Evolutionary conservation across 2,329 filamentous ascomycete species (phyloP).

Genomic region (Ascochyta lentis): DNA sequence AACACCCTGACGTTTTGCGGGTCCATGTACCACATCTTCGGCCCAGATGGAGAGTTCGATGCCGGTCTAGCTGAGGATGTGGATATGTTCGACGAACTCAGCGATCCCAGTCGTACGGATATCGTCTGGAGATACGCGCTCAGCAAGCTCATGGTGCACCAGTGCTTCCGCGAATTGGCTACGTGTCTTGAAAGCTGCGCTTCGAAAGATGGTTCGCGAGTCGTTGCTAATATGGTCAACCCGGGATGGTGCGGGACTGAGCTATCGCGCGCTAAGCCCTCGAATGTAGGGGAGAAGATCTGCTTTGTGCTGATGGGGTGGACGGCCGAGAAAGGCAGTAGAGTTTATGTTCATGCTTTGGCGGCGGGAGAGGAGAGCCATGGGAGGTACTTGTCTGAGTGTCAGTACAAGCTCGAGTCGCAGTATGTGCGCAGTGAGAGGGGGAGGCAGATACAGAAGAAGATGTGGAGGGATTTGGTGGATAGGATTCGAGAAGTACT

Average conservation of each 20-base stretch:
- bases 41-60: conserved; percentile 10
- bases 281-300: conserved; percentile 1
- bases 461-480: conserved; percentile 13
- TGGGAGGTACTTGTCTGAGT: conserved; percentile 16
- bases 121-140: conserved; percentile 17
- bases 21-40: conserved; percentile 19
- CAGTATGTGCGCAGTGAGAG: conserved; percentile 11
- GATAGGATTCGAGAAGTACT: background rate
- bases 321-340: conserved; percentile 15
- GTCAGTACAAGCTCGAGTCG: conserved; percentile 8
- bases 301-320: conserved; percentile 13
- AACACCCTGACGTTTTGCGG: conserved; percentile 15
- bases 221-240: conserved; percentile 14
- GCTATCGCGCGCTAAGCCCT: conserved; percentile 12
- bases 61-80: background rate
- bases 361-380: conserved; percentile 13
- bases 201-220: background rate
- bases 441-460: conserved; percentile 6
- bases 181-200: background rate
- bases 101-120: conserved; percentile 5
- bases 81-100: conserved; percentile 15
- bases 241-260: conserved; percentile 17
- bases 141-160: conserved; percentile 19
- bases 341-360: conserved; percentile 13
- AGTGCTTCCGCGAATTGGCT: conserved; percentile 9